phyloP scores from a whole-genome alignment of 2,329 filamentous ascomycete species.

The Aspergillus quadricinctus region DNA sequence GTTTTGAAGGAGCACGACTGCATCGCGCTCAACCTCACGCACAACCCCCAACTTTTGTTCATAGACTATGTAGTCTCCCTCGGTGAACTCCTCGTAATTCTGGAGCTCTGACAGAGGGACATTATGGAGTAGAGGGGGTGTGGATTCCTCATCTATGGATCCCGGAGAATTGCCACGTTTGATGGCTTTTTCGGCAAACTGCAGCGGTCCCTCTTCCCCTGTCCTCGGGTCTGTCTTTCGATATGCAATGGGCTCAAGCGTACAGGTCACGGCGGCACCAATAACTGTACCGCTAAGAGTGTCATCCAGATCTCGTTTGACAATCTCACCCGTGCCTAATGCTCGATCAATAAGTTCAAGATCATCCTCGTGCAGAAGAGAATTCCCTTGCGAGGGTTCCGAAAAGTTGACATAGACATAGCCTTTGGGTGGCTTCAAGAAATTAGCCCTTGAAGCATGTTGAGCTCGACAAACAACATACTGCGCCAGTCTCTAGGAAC shows the following conservation, averaged over 20 bases:
- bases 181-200: constrained; percentile 15
- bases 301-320: constrained; percentile 47
- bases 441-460: background rate
- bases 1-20: constrained; percentile 50
- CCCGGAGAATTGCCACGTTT: background rate
- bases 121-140: constrained; percentile 29
- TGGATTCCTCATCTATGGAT: background rate
- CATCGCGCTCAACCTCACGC: constrained; percentile 45
- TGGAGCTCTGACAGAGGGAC: constrained; percentile 45
- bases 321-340: constrained; percentile 52
- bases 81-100: constrained; percentile 43
- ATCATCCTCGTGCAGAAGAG: constrained; percentile 40
- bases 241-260: constrained; percentile 33
- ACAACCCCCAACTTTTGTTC: constrained; percentile 55
- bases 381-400: constrained; percentile 37
- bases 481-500: constrained; percentile 19
- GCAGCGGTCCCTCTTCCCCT: constrained; percentile 18
- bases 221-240: constrained; percentile 17
- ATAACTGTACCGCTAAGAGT: constrained; percentile 54
- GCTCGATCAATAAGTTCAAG: constrained; percentile 52
- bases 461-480: constrained; percentile 5
- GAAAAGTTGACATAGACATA: constrained; percentile 47
- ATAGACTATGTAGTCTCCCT: constrained; percentile 52
- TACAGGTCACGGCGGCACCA: constrained; percentile 44
- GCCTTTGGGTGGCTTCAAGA: constrained; percentile 43